Conservation (phyloP, 768 basidiomycete genomes). For the Tricholoma bakamatsutake region DNA sequence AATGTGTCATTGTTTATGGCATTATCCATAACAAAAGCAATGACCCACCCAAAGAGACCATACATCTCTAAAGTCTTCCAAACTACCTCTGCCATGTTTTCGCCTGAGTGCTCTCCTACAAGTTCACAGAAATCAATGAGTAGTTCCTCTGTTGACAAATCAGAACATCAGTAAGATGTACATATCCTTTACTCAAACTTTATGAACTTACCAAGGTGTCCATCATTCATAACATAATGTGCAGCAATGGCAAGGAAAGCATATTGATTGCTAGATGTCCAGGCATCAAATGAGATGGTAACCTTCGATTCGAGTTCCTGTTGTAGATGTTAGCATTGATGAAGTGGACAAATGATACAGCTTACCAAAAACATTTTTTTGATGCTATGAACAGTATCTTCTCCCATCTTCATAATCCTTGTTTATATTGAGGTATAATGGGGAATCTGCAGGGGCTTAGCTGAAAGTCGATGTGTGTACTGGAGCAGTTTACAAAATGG, state of each 20-base stretch:
- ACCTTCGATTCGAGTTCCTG: constrained; percentile 13
- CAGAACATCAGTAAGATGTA: constrained; percentile 3
- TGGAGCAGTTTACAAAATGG: constrained; percentile 10
- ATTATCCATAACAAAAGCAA: constrained; percentile 31
- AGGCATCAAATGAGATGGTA: too few relatives aligned
- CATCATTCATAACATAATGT: constrained; percentile 17
- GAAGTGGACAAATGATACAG: neutral
- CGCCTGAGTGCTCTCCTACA: constrained; percentile 26
- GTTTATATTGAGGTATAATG: neutral
- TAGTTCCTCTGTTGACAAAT: constrained; percentile 23
- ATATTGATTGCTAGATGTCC: constrained; percentile 18
- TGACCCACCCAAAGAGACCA: constrained; percentile 17
- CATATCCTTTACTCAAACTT: neutral
- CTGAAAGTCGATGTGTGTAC: neutral
- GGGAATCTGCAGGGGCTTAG: neutral
- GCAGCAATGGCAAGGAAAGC: constrained; percentile 20
- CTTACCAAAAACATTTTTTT: too few relatives aligned
- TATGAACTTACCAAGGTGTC: constrained; percentile 10
- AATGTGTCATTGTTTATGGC: constrained; percentile 32
- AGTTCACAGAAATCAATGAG: constrained; percentile 32
- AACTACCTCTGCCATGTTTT: too few relatives aligned
- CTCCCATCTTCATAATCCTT: too few relatives aligned
- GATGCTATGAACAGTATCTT: too few relatives aligned
- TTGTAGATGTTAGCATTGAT: neutral
- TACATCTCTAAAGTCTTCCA: constrained; percentile 24